Conservation (phyloP, 225 moss, liverwort and hornwort species). For the Anthoceros angustus region DNA sequence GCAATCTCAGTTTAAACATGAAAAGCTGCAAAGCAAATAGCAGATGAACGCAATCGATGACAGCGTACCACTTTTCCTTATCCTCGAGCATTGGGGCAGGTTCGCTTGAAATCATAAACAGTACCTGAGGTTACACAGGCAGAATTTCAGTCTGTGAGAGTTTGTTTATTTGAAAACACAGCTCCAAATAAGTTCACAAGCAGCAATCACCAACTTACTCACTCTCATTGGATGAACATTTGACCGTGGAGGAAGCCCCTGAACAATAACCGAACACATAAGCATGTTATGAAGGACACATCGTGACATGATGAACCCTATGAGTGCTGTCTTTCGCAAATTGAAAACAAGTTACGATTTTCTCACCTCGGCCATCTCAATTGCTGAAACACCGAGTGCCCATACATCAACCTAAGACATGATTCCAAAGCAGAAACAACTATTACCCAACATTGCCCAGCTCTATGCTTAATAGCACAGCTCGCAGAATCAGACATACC, state of each 20-base stretch:
- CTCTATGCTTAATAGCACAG: background rate
- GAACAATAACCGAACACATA: background rate
- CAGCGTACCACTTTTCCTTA: slow-evolving; percentile 81
- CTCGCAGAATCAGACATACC: slow-evolving; percentile 21
- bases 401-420: slow-evolving; percentile 80
- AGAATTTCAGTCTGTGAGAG: background rate
- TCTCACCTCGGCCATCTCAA: slow-evolving; percentile 88
- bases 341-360: background rate
- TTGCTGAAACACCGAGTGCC: slow-evolving; percentile 96
- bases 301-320: background rate
- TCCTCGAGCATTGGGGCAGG: slow-evolving; percentile 99
- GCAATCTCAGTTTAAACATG: background rate
- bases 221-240: slow-evolving; percentile 99
- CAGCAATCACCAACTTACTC: background rate
- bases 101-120: slow-evolving; percentile 98
- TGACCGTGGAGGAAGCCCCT: slow-evolving; percentile 88
- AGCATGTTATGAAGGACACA: background rate
- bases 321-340: background rate
- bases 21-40: background rate
- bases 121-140: slow-evolving; percentile 17
- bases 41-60: background rate
- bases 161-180: background rate
- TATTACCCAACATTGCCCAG: background rate
- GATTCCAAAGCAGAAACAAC: background rate
- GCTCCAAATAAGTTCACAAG: background rate